A percentile compares a stretch with the other conserved stretches of the same genome.
phyloP scores from a whole-genome alignment of 495 filamentous ascomycete genomes.

The Xylaria venustula region DNA sequence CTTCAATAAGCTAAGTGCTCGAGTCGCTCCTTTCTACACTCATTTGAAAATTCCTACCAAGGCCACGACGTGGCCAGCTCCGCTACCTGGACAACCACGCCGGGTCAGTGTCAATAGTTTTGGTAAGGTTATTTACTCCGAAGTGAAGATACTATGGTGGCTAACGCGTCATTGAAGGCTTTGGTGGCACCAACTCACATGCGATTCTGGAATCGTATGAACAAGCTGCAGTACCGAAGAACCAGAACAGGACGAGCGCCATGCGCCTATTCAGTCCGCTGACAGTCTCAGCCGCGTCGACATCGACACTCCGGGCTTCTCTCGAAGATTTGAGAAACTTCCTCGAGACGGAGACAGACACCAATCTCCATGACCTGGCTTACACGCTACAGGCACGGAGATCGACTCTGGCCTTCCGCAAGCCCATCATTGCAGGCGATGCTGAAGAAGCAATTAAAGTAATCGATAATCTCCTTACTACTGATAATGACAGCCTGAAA shows the following conservation, averaged over 20 bases:
- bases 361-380: background rate
- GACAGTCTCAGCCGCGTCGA: background rate
- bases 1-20: slow-evolving; percentile 47
- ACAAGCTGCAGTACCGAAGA: background rate
- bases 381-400: background rate
- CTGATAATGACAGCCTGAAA: no score
- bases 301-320: background rate
- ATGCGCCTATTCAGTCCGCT: background rate
- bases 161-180: slow-evolving; percentile 30
- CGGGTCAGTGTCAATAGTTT: slow-evolving; percentile 23
- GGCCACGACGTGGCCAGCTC: slow-evolving; percentile 29
- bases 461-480: no score
- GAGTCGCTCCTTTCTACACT: slow-evolving; percentile 25
- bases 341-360: background rate
- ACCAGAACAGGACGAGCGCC: background rate
- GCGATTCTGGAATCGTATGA: slow-evolving; percentile 27
- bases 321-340: background rate
- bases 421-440: background rate
- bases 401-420: background rate
- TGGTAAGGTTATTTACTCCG: no score
- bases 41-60: slow-evolving; percentile 28
- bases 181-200: slow-evolving; percentile 33
- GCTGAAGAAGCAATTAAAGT: no score
- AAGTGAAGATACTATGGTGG: no score
- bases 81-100: background rate